Conservation (phyloP, 345 rosid species). For the Rhodamnia rubescens region DNA sequence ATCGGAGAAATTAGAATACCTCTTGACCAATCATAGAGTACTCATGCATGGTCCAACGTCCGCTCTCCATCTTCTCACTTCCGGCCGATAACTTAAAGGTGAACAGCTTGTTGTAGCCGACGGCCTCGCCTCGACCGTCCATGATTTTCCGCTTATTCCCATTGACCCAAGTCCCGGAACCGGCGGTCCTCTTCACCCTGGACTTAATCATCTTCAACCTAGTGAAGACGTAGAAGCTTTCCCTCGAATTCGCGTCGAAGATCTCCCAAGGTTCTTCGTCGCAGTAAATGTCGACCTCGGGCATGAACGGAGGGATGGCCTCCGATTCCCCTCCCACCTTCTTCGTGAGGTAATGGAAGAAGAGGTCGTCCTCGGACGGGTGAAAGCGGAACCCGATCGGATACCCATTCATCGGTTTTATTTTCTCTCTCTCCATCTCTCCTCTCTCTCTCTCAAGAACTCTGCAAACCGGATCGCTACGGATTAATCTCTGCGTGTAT, state of each 20-base stretch:
- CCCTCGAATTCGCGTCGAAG: background rate
- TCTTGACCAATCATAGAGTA: background rate
- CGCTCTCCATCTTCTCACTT: background rate
- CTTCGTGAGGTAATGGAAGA: background rate
- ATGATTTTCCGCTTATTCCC: background rate
- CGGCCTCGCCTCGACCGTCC: background rate
- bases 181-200: background rate
- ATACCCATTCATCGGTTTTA: background rate
- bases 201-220: background rate
- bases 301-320: background rate
- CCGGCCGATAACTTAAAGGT: background rate
- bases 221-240: background rate
- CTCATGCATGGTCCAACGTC: background rate
- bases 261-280: background rate
- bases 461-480: background rate
- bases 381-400: background rate
- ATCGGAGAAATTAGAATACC: background rate
- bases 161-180: background rate
- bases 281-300: background rate
- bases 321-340: background rate
- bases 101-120: background rate
- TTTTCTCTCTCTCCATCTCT: background rate
- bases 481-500: background rate
- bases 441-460: background rate
- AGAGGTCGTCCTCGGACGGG: background rate